Conservation (phyloP, 2,329 filamentous ascomycete species). For the Diaporthe eres region DNA sequence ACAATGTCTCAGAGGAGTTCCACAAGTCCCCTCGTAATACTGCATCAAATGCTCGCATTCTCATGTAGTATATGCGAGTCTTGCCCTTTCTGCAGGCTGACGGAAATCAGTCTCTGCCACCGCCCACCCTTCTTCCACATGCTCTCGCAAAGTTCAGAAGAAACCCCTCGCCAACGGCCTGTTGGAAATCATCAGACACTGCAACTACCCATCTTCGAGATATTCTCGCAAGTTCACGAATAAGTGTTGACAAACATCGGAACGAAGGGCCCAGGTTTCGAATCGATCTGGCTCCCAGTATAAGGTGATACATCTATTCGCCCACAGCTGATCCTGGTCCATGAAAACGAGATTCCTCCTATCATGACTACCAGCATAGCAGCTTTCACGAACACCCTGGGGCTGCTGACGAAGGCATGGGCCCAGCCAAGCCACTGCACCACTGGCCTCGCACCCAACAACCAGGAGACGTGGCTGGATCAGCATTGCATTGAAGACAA, state of each 20-base stretch:
- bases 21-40: not conserved
- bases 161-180: not conserved
- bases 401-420: not conserved
- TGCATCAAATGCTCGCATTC: not conserved
- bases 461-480: not conserved
- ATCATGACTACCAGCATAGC: not conserved
- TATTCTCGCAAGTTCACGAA: not conserved
- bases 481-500: not conserved
- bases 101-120: not conserved
- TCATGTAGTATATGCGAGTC: not conserved
- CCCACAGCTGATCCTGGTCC: not conserved
- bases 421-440: not conserved
- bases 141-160: not conserved
- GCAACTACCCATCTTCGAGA: not conserved
- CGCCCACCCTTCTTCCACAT: not conserved
- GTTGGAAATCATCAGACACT: not conserved
- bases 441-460: not conserved
- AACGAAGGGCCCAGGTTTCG: not conserved
- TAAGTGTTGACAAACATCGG: not conserved
- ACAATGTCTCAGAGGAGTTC: not conserved
- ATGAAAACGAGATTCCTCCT: not conserved
- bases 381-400: not conserved
- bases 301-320: not conserved
- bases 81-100: not conserved
- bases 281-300: not conserved